Conservation (phyloP, 768 basidiomycete genomes). For the Hysterangium stoloniferum region DNA sequence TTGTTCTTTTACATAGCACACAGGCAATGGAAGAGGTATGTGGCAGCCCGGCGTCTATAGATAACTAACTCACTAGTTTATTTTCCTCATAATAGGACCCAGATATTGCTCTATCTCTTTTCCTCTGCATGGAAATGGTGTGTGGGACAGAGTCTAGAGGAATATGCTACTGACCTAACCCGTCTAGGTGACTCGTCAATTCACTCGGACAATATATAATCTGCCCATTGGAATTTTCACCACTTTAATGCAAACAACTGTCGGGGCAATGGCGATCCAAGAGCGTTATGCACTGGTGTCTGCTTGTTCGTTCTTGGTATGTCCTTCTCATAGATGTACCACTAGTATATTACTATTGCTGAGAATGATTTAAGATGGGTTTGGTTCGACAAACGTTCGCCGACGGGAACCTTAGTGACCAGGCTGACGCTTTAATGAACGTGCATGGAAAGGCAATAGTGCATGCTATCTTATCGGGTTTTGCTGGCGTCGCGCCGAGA, state of each 20-base stretch:
- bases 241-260: conserved; percentile 61
- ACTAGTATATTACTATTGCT: neutral
- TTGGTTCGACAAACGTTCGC: conserved; percentile 61
- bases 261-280: conserved; percentile 59
- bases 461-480: conserved; percentile 66
- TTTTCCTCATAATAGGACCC: conserved; percentile 53
- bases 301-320: conserved; percentile 74
- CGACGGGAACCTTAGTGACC: conserved; percentile 50
- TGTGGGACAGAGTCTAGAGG: conserved; percentile 17
- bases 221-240: conserved; percentile 58
- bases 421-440: conserved; percentile 43
- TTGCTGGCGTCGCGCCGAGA: conserved; percentile 78
- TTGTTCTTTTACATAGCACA: conserved; percentile 44
- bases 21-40: conserved; percentile 67
- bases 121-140: conserved; percentile 73
- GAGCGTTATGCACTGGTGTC: conserved; percentile 82
- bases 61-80: neutral
- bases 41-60: conserved; percentile 8
- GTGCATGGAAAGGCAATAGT: conserved; percentile 61
- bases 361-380: conserved; percentile 36
- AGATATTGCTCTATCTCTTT: conserved; percentile 86
- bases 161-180: neutral
- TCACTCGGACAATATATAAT: conserved; percentile 50
- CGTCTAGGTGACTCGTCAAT: conserved; percentile 46
- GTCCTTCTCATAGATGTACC: conserved; percentile 21